These are phyloP conservation scores for Glebionis coronaria DNA, from an alignment of 129 eudicot genomes.

Conservation along the genomic window DNA sequence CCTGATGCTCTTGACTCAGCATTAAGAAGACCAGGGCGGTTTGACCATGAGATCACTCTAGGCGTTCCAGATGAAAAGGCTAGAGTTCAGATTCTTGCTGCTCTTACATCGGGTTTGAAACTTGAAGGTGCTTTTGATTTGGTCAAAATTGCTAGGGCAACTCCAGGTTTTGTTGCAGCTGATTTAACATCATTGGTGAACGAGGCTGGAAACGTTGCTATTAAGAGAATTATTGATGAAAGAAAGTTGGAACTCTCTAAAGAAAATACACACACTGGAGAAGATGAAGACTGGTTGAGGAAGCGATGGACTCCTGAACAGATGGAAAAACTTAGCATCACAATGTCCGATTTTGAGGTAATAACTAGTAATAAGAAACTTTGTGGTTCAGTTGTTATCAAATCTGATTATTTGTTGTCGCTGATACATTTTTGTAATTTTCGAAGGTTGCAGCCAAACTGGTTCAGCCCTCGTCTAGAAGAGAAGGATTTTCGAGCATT, in stretches of 20 bases:
- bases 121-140: conserved; percentile 62
- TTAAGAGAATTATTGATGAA: conserved; percentile 51
- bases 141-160: conserved; percentile 48
- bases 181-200: conserved; percentile 52
- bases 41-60: conserved; percentile 24
- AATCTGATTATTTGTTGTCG: not conserved
- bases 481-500: conserved; percentile 82
- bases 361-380: conserved; percentile 8
- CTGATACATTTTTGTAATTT: not conserved
- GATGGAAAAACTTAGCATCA: conserved; percentile 48
- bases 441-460: conserved; percentile 40
- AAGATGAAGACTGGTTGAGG: conserved; percentile 48
- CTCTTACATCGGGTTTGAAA: conserved; percentile 42
- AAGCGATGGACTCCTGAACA: conserved; percentile 52
- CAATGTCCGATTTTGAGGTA: conserved; percentile 67
- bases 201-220: conserved; percentile 52
- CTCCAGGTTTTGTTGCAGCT: conserved; percentile 77
- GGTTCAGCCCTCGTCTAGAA: conserved; percentile 58
- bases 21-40: conserved; percentile 71
- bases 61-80: conserved; percentile 79
- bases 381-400: not conserved
- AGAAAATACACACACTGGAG: conserved; percentile 23
- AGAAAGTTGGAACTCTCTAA: conserved; percentile 32
- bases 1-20: conserved; percentile 84
- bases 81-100: conserved; percentile 59